Evolutionary conservation across 2,329 filamentous ascomycete species (phyloP), one percentile per base, ranked within the genome.

Genomic region (Septoria petroselini): DNA sequence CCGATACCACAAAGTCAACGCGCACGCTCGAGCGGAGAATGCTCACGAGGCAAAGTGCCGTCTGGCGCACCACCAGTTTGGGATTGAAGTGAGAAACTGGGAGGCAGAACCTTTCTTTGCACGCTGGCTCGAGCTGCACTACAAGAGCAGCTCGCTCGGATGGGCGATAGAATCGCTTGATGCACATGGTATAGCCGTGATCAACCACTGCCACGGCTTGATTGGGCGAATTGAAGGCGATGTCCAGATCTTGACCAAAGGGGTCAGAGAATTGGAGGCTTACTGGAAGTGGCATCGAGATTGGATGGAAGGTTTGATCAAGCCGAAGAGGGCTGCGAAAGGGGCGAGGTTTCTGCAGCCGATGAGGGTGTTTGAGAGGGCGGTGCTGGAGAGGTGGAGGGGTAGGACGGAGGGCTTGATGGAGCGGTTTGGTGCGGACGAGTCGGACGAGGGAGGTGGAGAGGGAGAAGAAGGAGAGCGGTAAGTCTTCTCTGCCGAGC

Each of bases 311-410:
- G 33, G 3, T 3, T 3, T 37, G 6, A 15, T 17, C 11, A 37
- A 37, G 33, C 5, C 5, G 33, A 15, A 17, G 29, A 43, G 18
- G 41, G 41, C 17, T 15, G 41, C 15, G 41, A 14, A 31, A 23
- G 8, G 27, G 29, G 52, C 60, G 62, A 60, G 59, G 61, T 58
- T 44, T 54, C 21, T 23, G 7, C 15, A 23, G 18, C 23, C 38
- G 33, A 37, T 37, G 33, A 37, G 18, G 33, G 8, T 37, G 14
- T 37, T 37, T 14, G 33, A 37, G 33, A n/a, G 33, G 33, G 18
- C 14, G 14, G 33, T 37, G 9, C 17, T 37, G 3, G 18, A 37
- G 7, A 18, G 17, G 14, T 37, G 33, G 33, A 18, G 14, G 9
- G 8, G 8, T 12, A 15, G 33, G 18, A 37, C n/a, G n/a, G 9